Base-by-base conservation (phyloP, 176 grass and related monocot species). In the Microstegium vimineum region DNA sequence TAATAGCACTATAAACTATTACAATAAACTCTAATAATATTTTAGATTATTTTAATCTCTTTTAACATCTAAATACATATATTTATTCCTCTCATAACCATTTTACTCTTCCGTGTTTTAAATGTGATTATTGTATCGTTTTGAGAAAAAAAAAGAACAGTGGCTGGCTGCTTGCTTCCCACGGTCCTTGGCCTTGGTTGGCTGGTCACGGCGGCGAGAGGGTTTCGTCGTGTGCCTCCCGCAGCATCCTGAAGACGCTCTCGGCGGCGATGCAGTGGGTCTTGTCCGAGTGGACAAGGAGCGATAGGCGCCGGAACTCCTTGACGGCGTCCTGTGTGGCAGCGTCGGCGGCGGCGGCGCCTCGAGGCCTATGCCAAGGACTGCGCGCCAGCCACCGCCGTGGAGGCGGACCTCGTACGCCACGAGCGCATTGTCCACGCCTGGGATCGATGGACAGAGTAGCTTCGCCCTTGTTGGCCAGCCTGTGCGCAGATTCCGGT, bases 271-370 rank as follows among this genome's bases (percentile, higher is more conserved):
- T 51, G 38, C 49, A 71, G 10, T 16, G 4, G 74, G 33, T 49
- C 74, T 72, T 85, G 74, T 85, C 83, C 31, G 83, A 66, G 73
- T 85, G 83, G 8, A 69, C 37, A 28, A 85, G 75, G 27, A 78
- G 63, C 11, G 26, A 71, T 13, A 85, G 46, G 11, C 52, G 51
- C 27, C 62, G 65, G 74, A 34, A 85, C 51, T 71, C 20, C 64
- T 46, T 70, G 62, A 79, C 17, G 83, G 37, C 30, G 36, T 85
- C 74, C n/a, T n/a, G n/a, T n/a, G n/a, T n/a, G 32, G 34, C 28
- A 47, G 47, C 69, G 38, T 17, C 49, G 75, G 59, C n/a, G 62
- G 71, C n/a, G n/a, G n/a, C n/a, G n/a, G n/a, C n/a, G n/a, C n/a
- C n/a, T n/a, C n/a, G n/a, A n/a, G n/a, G n/a, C n/a, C n/a, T n/a